A percentile compares a stretch with the other conserved stretches of the same genome.
These are phyloP conservation scores for Brasilioporus rufonigricans DNA, from an alignment of 768 basidiomycete genomes.

Conservation along the genomic window DNA sequence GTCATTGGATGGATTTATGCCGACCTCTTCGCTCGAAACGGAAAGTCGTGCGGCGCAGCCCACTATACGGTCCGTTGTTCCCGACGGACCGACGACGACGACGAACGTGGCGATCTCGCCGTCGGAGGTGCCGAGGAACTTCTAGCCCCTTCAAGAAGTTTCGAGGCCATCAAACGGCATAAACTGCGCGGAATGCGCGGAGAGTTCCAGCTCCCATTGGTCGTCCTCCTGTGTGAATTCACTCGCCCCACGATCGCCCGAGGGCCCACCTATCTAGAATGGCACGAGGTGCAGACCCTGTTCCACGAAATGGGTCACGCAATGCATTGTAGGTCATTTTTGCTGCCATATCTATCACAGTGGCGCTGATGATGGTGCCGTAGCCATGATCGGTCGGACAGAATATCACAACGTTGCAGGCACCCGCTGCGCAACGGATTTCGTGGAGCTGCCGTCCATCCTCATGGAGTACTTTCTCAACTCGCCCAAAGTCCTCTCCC, in stretches of 20 bases:
- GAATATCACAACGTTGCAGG: constrained; percentile 98
- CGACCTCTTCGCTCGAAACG: constrained; percentile 81
- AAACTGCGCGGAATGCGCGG: constrained; percentile 61
- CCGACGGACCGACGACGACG: constrained; percentile 88
- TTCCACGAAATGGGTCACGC: constrained; percentile 99
- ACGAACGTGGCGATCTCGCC: constrained; percentile 61
- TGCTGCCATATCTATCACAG: neutral
- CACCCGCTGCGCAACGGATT: constrained; percentile 96
- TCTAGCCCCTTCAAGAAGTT: constrained; percentile 52
- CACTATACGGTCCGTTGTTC: constrained; percentile 98
- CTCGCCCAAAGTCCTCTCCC: constrained; percentile 77
- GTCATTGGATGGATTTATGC: constrained; percentile 93
- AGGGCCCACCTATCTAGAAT: constrained; percentile 74
- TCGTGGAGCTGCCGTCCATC: constrained; percentile 96
- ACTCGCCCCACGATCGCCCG: constrained; percentile 54
- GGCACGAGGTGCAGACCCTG: constrained; percentile 92
- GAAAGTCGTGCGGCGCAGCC: constrained; percentile 89
- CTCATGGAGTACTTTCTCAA: constrained; percentile 98
- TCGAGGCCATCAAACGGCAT: constrained; percentile 62
- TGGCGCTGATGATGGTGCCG: constrained; percentile 3
- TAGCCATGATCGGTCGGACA: constrained; percentile 97
- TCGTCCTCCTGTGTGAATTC: constrained; percentile 91
- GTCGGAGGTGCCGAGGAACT: constrained; percentile 38
- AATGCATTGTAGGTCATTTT: constrained; percentile 85
- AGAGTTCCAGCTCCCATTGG: constrained; percentile 83